A percentile compares a stretch with the other conserved stretches of the same genome.
These are phyloP conservation scores for Elymus sibiricus DNA, from an alignment of 176 grass and related monocot species.

Conservation along the genomic window DNA sequence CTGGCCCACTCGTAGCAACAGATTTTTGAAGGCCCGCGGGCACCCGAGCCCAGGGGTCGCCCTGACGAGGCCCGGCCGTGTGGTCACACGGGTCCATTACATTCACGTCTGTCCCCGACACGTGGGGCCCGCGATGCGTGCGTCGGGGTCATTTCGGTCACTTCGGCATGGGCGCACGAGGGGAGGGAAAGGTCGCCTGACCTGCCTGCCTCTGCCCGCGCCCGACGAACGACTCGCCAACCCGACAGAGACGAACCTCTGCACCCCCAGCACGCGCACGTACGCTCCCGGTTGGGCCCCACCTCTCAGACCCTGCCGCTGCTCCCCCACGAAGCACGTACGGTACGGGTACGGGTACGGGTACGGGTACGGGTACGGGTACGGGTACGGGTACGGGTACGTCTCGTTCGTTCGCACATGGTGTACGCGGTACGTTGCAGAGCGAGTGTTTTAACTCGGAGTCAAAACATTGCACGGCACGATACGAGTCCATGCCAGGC, in stretches of 20 bases:
- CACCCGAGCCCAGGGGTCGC: background rate
- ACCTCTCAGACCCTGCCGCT: background rate
- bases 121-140: slow-evolving; percentile 29
- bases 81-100: slow-evolving; percentile 8
- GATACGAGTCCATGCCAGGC: background rate
- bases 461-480: background rate
- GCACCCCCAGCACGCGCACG: background rate
- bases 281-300: background rate
- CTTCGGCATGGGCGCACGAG: slow-evolving; percentile 44
- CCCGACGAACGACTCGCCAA: background rate
- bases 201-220: no score
- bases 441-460: background rate
- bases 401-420: background rate
- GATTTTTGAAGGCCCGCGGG: background rate
- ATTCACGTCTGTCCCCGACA: slow-evolving; percentile 31
- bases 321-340: background rate
- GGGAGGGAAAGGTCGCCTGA: background rate
- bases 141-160: slow-evolving; percentile 29
- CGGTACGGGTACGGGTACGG: background rate
- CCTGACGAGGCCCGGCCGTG: slow-evolving; percentile 28
- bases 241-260: no score
- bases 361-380: no score
- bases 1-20: background rate
- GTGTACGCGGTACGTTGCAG: background rate
- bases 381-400: no score